Evolutionary conservation across 345 rosid species (phyloP).

Genomic region (Ailanthus altissimus): DNA sequence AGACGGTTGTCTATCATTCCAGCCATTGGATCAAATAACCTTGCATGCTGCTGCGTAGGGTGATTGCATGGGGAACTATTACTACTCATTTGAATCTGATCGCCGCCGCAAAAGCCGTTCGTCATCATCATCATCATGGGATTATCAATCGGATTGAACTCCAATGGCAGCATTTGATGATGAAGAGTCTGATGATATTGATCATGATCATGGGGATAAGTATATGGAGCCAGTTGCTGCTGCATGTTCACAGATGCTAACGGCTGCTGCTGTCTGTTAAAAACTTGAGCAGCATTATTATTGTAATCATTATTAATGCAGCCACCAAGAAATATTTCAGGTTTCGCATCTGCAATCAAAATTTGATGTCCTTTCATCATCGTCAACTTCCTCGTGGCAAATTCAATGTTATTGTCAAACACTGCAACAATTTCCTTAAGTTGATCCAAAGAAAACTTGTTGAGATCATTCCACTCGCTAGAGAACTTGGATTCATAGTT

Average conservation of each 20-base stretch:
- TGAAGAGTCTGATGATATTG: conserved; percentile 1
- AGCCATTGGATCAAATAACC: not conserved
- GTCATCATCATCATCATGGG: not conserved
- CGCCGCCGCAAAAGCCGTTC: not conserved
- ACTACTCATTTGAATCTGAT: not conserved
- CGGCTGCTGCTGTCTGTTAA: conserved; percentile 5
- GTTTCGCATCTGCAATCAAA: not conserved
- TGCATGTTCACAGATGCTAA: not conserved
- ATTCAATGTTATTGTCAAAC: conserved; percentile 4
- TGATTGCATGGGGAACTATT: not conserved
- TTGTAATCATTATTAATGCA: no score
- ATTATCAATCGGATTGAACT: not conserved
- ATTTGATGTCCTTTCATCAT: not conserved
- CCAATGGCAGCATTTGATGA: not conserved
- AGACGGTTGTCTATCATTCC: conserved; percentile 4
- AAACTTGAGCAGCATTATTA: not conserved
- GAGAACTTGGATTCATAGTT: conserved; percentile 15
- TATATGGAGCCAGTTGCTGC: not conserved
- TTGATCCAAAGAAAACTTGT: not conserved
- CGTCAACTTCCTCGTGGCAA: not conserved
- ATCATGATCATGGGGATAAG: not conserved
- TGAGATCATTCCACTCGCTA: not conserved
- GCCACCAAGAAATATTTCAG: not conserved
- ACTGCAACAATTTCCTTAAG: not conserved
- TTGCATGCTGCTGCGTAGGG: not conserved